A percentile compares a stretch with the other conserved stretches of the same genome.
Evolutionary conservation across 305 asterid genomes (phyloP).

Genomic region (Coffea humblotiana): DNA sequence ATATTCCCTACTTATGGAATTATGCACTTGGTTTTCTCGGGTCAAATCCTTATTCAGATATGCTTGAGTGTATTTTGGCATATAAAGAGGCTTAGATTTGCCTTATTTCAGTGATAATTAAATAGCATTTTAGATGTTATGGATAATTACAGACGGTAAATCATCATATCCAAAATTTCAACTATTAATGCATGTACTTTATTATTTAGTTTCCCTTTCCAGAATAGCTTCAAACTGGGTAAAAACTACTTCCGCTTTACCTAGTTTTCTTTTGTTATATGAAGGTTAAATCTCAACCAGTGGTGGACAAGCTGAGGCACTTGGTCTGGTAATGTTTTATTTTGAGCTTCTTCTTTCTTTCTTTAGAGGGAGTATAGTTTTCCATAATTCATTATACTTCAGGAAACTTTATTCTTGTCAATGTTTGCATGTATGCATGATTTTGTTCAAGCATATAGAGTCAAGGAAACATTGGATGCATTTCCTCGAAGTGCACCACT

Average conservation of each 20-base stretch:
- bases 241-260: not conserved
- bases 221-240: not conserved
- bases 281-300: slow-evolving; percentile 91
- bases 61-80: too few relatives aligned
- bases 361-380: not conserved
- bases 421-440: not conserved
- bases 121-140: not conserved
- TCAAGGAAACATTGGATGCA: not conserved
- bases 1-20: too few relatives aligned
- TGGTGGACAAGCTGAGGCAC: slow-evolving; percentile 76
- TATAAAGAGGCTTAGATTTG: too few relatives aligned
- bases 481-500: not conserved
- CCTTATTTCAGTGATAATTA: not conserved
- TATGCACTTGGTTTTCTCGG: too few relatives aligned
- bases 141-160: not conserved
- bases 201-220: not conserved
- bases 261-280: slow-evolving; percentile 23
- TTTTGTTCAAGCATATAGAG: not conserved
- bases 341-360: slow-evolving; percentile 18
- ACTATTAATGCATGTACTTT: too few relatives aligned
- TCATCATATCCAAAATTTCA: too few relatives aligned
- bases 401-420: not conserved
- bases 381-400: not conserved
- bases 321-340: slow-evolving; percentile 70
- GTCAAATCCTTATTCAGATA: too few relatives aligned